Percentiles rank a stretch among this genome's conserved stretches.
Evolutionary conservation across 352 stramenopile genomes (phyloP).

Genomic region (Thalassiosira hispida): DNA sequence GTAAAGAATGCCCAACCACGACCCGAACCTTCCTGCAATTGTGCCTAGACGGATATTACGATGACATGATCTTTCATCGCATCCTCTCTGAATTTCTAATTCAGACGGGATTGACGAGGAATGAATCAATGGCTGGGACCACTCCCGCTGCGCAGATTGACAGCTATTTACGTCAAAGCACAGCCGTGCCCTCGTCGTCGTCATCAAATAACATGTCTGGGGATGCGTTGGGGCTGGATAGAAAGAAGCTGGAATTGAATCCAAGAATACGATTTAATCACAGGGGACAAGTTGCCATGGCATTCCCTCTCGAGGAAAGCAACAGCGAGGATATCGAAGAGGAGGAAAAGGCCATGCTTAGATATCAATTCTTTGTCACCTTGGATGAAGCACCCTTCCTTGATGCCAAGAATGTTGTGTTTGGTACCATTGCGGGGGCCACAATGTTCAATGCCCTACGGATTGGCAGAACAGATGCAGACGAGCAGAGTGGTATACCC

Average conservation of each 20-base stretch:
- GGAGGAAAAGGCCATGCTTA: slow-evolving; percentile 44
- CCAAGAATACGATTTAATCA: slow-evolving; percentile 95
- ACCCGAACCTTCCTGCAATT: slow-evolving; percentile 86
- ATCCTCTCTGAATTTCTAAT: slow-evolving; percentile 95
- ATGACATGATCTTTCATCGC: slow-evolving; percentile 94
- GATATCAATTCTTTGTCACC: slow-evolving; percentile 97
- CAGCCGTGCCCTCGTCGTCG: slow-evolving; percentile 18
- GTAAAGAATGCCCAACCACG: slow-evolving; percentile 94
- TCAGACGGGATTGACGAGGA: slow-evolving; percentile 88
- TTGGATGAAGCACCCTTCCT: slow-evolving; percentile 93
- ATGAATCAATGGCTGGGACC: slow-evolving; percentile 86
- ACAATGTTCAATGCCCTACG: slow-evolving; percentile 98
- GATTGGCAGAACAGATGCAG: slow-evolving; percentile 68
- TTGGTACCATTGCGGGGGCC: slow-evolving; percentile 89
- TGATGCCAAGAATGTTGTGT: slow-evolving; percentile 95
- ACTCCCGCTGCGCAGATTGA: slow-evolving; percentile 81
- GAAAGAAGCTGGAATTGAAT: slow-evolving; percentile 91
- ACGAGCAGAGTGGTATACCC: slow-evolving; percentile 53
- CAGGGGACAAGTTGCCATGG: slow-evolving; percentile 93
- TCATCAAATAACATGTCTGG: neutral
- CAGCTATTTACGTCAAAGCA: slow-evolving; percentile 85
- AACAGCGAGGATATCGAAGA: slow-evolving; percentile 90
- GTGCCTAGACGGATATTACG: slow-evolving; percentile 91
- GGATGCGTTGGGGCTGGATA: slow-evolving; percentile 51
- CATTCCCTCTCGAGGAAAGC: slow-evolving; percentile 81